phyloP scores from a whole-genome alignment of 306 rosid species.

The Argentina anserina region DNA sequence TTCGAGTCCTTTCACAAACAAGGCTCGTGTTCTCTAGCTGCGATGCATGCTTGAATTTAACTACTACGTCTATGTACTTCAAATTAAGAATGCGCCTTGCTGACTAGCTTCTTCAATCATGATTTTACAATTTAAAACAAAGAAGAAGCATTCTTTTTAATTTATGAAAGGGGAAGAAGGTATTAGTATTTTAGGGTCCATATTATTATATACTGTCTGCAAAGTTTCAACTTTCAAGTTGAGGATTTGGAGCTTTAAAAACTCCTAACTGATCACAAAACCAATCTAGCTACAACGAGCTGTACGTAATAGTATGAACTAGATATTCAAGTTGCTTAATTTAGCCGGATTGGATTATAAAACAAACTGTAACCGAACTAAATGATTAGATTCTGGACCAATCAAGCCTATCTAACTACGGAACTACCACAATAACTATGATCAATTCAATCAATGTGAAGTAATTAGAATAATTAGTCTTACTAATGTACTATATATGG shows the following conservation, averaged over 20 bases:
- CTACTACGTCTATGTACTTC: neutral
- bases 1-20: too few relatives aligned
- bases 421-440: neutral
- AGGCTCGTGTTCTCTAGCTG: too few relatives aligned
- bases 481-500: neutral
- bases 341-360: neutral
- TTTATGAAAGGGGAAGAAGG: neutral
- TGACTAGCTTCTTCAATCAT: neutral
- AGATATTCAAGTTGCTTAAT: neutral
- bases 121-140: neutral
- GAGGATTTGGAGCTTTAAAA: neutral
- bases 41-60: neutral
- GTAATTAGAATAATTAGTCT: neutral
- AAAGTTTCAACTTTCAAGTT: neutral
- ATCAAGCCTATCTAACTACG: neutral
- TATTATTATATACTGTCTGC: too few relatives aligned
- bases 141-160: neutral
- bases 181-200: neutral
- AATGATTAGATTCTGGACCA: neutral
- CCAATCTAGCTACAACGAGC: neutral
- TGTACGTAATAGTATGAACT: neutral
- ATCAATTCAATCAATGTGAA: neutral
- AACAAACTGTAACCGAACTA: neutral
- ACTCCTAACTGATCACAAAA: neutral
- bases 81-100: neutral